These are phyloP conservation scores for Adansonia madagascariensis DNA, from an alignment of 441 rosid genomes.

Conservation along the genomic window DNA sequence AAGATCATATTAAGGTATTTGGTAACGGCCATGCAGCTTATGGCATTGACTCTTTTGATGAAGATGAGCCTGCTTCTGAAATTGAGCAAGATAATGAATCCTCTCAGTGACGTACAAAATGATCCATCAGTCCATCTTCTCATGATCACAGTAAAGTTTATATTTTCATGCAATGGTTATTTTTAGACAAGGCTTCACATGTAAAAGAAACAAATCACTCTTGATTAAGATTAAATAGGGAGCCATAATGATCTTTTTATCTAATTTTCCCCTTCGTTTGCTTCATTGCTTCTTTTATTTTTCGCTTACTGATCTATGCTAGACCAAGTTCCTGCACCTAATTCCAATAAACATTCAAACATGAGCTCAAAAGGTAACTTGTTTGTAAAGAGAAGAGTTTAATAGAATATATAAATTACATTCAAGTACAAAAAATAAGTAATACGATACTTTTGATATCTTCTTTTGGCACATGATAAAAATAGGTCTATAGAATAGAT, in stretches of 20 bases:
- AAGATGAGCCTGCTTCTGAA: slow-evolving; percentile 75
- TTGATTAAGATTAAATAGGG: neutral
- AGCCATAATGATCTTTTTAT: neutral
- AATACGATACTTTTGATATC: no score
- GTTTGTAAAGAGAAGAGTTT: no score
- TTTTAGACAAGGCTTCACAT: neutral
- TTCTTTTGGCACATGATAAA: no score
- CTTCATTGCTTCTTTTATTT: slow-evolving; percentile 25
- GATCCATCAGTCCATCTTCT: neutral
- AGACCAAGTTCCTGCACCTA: slow-evolving; percentile 24
- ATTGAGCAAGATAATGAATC: slow-evolving; percentile 67
- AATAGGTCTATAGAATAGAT: no score
- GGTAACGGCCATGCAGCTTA: slow-evolving; percentile 81
- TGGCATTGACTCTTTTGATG: slow-evolving; percentile 66
- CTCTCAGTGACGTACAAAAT: slow-evolving; percentile 34
- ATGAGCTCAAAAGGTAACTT: no score
- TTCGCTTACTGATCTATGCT: slow-evolving; percentile 14
- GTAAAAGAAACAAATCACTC: neutral
- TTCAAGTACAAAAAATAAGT: no score
- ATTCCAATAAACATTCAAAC: neutral
- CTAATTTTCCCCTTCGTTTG: neutral
- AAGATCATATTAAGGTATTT: slow-evolving; percentile 88
- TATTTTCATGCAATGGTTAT: neutral
- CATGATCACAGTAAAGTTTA: slow-evolving; percentile 32
- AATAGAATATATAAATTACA: no score